phyloP scores from a whole-genome alignment of 106 monocot species.

The Acorus gramineus region DNA sequence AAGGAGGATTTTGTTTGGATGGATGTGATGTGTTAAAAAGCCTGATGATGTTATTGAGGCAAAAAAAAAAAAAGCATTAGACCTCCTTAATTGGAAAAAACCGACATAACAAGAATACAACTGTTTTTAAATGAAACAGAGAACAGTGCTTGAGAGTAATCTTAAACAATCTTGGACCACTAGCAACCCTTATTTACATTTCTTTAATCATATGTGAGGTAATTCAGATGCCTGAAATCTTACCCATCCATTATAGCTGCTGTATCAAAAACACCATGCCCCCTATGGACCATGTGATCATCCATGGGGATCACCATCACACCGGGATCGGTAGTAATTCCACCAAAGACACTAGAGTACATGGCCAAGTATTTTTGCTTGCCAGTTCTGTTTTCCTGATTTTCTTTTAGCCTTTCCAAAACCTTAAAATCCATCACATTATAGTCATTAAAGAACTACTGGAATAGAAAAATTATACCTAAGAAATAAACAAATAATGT shows the following conservation, averaged over 20 bases:
- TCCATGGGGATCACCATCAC: slow-evolving; percentile 84
- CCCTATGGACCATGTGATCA: slow-evolving; percentile 98
- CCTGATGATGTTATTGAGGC: no score
- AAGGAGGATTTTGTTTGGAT: no score
- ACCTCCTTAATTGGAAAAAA: no score
- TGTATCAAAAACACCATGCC: slow-evolving; percentile 94
- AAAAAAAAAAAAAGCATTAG: no score
- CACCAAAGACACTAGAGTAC: slow-evolving; percentile 84
- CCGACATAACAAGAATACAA: no score
- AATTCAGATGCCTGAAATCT: slow-evolving; percentile 5
- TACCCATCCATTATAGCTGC: slow-evolving; percentile 87
- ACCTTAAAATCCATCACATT: slow-evolving; percentile 28
- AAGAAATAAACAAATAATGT: background rate
- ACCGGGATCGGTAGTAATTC: slow-evolving; percentile 74
- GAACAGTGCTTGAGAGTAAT: no score
- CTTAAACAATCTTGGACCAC: no score
- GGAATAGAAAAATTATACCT: background rate
- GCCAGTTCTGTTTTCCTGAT: slow-evolving; percentile 24
- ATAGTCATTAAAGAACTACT: slow-evolving; percentile 1
- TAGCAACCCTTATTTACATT: background rate
- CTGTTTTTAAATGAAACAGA: no score
- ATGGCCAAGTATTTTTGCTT: slow-evolving; percentile 60
- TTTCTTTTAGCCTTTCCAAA: slow-evolving; percentile 35
- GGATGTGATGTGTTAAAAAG: no score
- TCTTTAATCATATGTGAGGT: background rate